phyloP scores from a whole-genome alignment of 495 filamentous ascomycete species.

The Chlorociboria aeruginascens region DNA sequence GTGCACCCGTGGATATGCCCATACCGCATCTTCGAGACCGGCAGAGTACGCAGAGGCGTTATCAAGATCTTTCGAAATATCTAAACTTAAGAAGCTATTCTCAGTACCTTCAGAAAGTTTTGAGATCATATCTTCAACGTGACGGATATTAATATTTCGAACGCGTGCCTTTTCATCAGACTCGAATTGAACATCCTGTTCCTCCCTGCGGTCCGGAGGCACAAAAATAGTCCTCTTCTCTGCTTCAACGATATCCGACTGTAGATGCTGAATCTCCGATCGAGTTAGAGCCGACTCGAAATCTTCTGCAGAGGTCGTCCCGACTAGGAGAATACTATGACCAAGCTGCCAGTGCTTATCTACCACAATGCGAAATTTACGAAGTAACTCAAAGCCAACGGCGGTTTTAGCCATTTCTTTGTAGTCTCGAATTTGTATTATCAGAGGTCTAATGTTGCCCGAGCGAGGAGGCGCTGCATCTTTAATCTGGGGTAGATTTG shows the following conservation, averaged over 20 bases:
- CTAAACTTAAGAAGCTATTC: background rate
- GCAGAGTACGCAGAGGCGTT: slow-evolving; percentile 11
- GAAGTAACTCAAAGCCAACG: slow-evolving; percentile 50
- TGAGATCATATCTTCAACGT: slow-evolving; percentile 49
- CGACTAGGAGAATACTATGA: slow-evolving; percentile 63
- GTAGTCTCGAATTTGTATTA: slow-evolving; percentile 75
- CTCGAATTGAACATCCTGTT: slow-evolving; percentile 16
- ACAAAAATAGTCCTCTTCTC: slow-evolving; percentile 38
- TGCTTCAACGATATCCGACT: slow-evolving; percentile 29
- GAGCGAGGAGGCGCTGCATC: slow-evolving; percentile 18
- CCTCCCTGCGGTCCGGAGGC: slow-evolving; percentile 19
- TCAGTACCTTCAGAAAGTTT: slow-evolving; percentile 11
- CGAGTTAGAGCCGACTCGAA: slow-evolving; percentile 4
- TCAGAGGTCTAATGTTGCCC: slow-evolving; percentile 28
- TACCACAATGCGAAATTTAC: slow-evolving; percentile 55
- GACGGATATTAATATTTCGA: slow-evolving; percentile 53
- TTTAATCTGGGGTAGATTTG: slow-evolving; percentile 2
- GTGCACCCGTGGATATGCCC: slow-evolving; percentile 48
- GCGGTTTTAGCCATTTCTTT: slow-evolving; percentile 53
- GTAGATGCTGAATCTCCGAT: slow-evolving; percentile 17
- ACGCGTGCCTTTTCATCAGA: slow-evolving; percentile 35
- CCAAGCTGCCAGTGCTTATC: slow-evolving; percentile 56
- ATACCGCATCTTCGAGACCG: slow-evolving; percentile 40
- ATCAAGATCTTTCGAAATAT: slow-evolving; percentile 22
- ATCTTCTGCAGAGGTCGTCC: slow-evolving; percentile 34